A percentile compares a stretch with the other conserved stretches of the same genome.
phyloP scores from a whole-genome alignment of 2,329 filamentous ascomycete species.

The Myriosclerotinia scirpicola region DNA sequence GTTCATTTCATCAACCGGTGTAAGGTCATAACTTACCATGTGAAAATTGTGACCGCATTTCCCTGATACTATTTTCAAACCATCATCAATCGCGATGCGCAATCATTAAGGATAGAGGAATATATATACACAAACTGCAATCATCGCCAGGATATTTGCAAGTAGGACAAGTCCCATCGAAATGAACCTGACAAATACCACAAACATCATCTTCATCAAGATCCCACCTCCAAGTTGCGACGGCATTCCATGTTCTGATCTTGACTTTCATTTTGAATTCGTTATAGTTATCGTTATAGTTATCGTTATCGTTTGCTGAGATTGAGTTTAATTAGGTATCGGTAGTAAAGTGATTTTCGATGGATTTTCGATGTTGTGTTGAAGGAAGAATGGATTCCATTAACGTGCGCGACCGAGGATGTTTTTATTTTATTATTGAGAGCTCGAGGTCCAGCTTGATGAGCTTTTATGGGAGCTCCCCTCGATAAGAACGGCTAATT shows the following conservation, averaged over 20 bases:
- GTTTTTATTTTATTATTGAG: too few species aligned
- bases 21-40: conserved; percentile 61
- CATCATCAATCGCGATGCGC: neutral
- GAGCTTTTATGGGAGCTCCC: too few species aligned
- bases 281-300: too few species aligned
- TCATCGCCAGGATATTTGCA: conserved; percentile 98
- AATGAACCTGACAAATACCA: conserved; percentile 96
- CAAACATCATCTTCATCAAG: conserved; percentile 97
- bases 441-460: too few species aligned
- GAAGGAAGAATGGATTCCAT: too few species aligned
- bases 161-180: conserved; percentile 95
- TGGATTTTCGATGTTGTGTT: neutral
- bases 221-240: conserved; percentile 97
- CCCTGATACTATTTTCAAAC: conserved; percentile 68
- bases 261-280: conserved; percentile 78
- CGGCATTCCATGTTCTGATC: conserved; percentile 88
- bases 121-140: conserved; percentile 82
- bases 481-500: too few species aligned
- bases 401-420: too few species aligned
- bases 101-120: neutral
- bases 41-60: conserved; percentile 98
- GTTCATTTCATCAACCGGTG: neutral
- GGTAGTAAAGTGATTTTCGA: neutral
- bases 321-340: neutral
- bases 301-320: too few species aligned